Conservation (phyloP, 2,329 filamentous ascomycete species). For the Diplodia mutila region DNA sequence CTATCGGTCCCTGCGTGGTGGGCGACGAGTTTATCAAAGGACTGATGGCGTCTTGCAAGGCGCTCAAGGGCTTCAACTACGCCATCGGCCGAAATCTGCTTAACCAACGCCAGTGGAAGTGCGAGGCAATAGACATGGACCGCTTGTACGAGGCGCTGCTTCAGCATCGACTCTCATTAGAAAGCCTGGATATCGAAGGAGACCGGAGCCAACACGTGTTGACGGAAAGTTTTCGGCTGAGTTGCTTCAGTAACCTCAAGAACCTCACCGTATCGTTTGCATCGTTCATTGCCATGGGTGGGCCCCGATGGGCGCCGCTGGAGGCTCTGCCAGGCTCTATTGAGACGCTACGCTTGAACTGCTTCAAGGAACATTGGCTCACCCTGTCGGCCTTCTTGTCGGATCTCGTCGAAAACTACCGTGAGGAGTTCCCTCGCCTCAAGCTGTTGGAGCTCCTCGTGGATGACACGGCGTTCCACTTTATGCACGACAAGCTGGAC, state of each 20-base stretch:
- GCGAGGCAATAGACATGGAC: conserved; percentile 16
- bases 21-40: conserved; percentile 12
- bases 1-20: background rate
- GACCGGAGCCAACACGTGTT: conserved; percentile 3
- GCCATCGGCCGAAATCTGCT: conserved; percentile 13
- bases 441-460: conserved; percentile 6
- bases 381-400: conserved; percentile 7
- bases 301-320: conserved; percentile 3
- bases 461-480: conserved; percentile 9
- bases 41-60: background rate
- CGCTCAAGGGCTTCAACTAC: background rate
- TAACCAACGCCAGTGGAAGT: background rate
- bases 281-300: background rate
- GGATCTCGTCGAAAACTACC: conserved; percentile 9
- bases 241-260: background rate
- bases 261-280: background rate
- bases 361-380: conserved; percentile 12
- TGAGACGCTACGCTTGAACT: background rate
- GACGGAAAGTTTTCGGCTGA: background rate
- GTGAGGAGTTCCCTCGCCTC: conserved; percentile 2
- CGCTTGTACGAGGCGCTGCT: background rate
- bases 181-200: background rate
- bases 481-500: conserved; percentile 15
- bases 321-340: background rate
- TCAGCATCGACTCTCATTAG: background rate